Evolutionary conservation across 257 asterid genomes (phyloP).

Genomic region (Solanum dulcamara): DNA sequence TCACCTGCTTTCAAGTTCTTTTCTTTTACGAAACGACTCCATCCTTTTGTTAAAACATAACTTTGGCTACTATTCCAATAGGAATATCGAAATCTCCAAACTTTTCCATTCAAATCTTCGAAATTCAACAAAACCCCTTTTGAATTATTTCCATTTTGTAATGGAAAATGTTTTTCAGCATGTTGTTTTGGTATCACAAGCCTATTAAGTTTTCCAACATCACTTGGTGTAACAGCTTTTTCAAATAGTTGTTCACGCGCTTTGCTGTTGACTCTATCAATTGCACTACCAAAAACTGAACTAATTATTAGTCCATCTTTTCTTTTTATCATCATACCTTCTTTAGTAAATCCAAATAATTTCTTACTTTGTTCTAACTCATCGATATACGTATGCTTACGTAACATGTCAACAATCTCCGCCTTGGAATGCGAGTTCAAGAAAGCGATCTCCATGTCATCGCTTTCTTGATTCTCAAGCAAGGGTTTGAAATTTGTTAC

Average conservation of each 20-base stretch:
- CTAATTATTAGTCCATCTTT: background rate
- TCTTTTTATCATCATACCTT: background rate
- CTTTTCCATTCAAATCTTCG: conserved; percentile 60
- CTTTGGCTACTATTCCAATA: conserved; percentile 92
- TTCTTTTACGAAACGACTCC: conserved; percentile 90
- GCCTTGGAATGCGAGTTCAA: conserved; percentile 54
- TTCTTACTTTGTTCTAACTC: conserved; percentile 63
- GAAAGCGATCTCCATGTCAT: conserved; percentile 40
- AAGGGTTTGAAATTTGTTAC: conserved; percentile 65
- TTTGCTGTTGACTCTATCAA: background rate
- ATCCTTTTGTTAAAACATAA: conserved; percentile 72
- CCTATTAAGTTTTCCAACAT: conserved; percentile 61
- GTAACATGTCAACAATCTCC: conserved; percentile 80
- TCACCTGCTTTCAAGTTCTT: conserved; percentile 61
- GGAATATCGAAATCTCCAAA: conserved; percentile 75
- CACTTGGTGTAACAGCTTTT: conserved; percentile 83
- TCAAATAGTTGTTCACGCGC: conserved; percentile 62
- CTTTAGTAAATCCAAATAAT: conserved; percentile 8
- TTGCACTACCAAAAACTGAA: background rate
- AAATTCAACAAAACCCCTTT: conserved; percentile 58
- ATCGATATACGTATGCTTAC: conserved; percentile 74
- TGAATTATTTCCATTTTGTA: conserved; percentile 24
- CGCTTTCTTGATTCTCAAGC: conserved; percentile 13
- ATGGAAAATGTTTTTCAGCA: conserved; percentile 66
- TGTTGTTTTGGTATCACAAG: conserved; percentile 76